Evolutionary conservation across 139 green algal species (phyloP).

Genomic region (Deuterostichococcus epilithicus): DNA sequence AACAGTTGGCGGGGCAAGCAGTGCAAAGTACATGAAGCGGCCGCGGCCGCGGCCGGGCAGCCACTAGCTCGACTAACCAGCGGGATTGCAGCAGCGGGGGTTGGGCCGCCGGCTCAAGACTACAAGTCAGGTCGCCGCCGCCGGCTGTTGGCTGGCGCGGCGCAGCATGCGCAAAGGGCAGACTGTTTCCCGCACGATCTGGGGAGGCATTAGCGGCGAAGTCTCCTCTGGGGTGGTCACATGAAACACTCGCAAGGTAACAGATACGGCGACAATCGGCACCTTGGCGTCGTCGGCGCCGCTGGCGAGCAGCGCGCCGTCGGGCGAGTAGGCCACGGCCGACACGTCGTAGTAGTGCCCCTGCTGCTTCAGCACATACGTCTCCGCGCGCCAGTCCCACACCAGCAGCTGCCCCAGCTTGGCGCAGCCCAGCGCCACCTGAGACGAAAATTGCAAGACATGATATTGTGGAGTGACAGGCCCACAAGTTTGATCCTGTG

Average conservation of each 20-base stretch:
- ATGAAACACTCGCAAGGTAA: not conserved
- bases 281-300: conserved; percentile 84
- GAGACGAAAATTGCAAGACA: not conserved
- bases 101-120: too few relatives aligned
- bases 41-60: too few relatives aligned
- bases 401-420: conserved; percentile 95
- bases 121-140: too few relatives aligned
- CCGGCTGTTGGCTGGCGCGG: too few relatives aligned
- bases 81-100: too few relatives aligned
- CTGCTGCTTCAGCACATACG: conserved; percentile 89
- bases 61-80: not conserved
- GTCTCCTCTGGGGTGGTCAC: too few relatives aligned
- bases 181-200: too few relatives aligned
- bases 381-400: conserved; percentile 96
- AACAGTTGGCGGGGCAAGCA: too few relatives aligned
- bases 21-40: too few relatives aligned
- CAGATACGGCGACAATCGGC: not conserved
- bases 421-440: conserved; percentile 68
- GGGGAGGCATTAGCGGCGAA: too few relatives aligned
- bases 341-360: conserved; percentile 81
- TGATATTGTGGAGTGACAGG: not conserved
- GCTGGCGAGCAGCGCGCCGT: conserved; percentile 79
- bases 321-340: conserved; percentile 71
- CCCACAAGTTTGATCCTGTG: too few relatives aligned
- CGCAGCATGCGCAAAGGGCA: too few relatives aligned